Percentiles rank a stretch among this genome's conserved stretches.
phyloP scores from a whole-genome alignment of 768 basidiomycete species.

The Leccinum arenicola region DNA sequence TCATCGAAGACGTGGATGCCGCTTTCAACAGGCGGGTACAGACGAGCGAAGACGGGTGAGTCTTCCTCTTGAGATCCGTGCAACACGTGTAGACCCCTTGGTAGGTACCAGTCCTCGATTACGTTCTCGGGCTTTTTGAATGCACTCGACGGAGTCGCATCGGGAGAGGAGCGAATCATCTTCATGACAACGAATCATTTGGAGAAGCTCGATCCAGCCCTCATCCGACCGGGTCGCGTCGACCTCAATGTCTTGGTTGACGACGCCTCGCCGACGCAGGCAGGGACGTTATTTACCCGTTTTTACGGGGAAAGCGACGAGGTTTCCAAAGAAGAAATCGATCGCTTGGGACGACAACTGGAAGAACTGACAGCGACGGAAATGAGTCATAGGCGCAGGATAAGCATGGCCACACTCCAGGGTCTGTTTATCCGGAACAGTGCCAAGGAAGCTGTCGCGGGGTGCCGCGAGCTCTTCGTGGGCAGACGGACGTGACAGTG shows the following conservation, averaged over 20 bases:
- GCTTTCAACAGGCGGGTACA: slow-evolving; percentile 94
- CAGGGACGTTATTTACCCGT: slow-evolving; percentile 67
- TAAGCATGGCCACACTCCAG: slow-evolving; percentile 97
- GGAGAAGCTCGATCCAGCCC: slow-evolving; percentile 84
- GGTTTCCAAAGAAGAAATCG: slow-evolving; percentile 34
- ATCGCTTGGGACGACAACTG: slow-evolving; percentile 50
- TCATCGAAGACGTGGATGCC: slow-evolving; percentile 97
- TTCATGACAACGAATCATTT: slow-evolving; percentile 99
- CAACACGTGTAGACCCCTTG: slow-evolving; percentile 11
- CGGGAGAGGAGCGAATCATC: slow-evolving; percentile 95
- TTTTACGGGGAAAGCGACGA: slow-evolving; percentile 69
- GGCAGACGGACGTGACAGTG: slow-evolving; percentile 27
- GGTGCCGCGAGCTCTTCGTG: slow-evolving; percentile 43
- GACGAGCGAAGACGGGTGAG: slow-evolving; percentile 89
- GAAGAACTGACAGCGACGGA: slow-evolving; percentile 53
- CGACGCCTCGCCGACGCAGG: slow-evolving; percentile 84
- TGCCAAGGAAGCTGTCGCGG: slow-evolving; percentile 52
- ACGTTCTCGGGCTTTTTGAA: slow-evolving; percentile 98
- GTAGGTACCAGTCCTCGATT: slow-evolving; percentile 88
- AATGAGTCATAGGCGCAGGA: slow-evolving; percentile 47
- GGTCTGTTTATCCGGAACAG: slow-evolving; percentile 86
- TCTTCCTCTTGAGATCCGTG: slow-evolving; percentile 4
- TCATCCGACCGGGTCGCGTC: slow-evolving; percentile 94
- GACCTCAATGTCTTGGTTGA: slow-evolving; percentile 82
- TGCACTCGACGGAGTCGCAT: slow-evolving; percentile 95